Evolutionary conservation across 345 rosid genomes (phyloP).

Genomic region (Euphorbia tirucalli): DNA sequence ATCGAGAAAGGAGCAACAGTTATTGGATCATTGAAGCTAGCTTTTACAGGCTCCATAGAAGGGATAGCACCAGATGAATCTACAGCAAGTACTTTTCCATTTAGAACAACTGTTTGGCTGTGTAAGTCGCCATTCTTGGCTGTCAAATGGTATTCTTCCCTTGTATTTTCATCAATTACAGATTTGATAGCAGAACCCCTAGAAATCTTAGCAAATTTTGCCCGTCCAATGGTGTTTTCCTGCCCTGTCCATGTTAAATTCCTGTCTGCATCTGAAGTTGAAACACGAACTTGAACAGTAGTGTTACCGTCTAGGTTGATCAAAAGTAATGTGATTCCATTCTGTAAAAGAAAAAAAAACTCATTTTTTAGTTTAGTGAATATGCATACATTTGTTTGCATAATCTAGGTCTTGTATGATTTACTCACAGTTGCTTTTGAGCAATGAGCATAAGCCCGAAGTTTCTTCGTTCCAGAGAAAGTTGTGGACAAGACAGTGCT

Average conservation of each 20-base stretch:
- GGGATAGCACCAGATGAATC: conserved; percentile 37
- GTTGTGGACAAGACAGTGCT: conserved; percentile 28
- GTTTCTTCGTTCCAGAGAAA: conserved; percentile 30
- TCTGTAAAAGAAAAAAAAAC: conserved; percentile 29
- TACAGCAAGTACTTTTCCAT: conserved; percentile 35
- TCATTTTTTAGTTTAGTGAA: not conserved
- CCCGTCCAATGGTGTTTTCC: conserved; percentile 15
- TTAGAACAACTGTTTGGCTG: conserved; percentile 42
- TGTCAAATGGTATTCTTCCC: conserved; percentile 51
- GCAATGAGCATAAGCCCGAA: conserved; percentile 43
- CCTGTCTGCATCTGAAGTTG: conserved; percentile 20
- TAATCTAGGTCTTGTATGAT: not conserved
- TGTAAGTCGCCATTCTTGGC: conserved; percentile 42
- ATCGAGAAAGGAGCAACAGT: conserved; percentile 40
- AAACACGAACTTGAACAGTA: conserved; percentile 30
- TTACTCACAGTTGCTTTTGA: conserved; percentile 34
- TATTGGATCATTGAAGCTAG: conserved; percentile 31
- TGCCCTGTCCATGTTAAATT: conserved; percentile 15
- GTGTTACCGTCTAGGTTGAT: conserved; percentile 45
- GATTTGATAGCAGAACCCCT: conserved; percentile 19
- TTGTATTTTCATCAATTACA: conserved; percentile 4
- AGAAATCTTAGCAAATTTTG: conserved; percentile 28
- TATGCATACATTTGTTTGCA: not conserved
- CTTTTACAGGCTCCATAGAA: conserved; percentile 31
- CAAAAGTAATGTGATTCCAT: conserved; percentile 46